phyloP scores from a whole-genome alignment of 345 rosid genomes.

The Sisymbrium irio region DNA sequence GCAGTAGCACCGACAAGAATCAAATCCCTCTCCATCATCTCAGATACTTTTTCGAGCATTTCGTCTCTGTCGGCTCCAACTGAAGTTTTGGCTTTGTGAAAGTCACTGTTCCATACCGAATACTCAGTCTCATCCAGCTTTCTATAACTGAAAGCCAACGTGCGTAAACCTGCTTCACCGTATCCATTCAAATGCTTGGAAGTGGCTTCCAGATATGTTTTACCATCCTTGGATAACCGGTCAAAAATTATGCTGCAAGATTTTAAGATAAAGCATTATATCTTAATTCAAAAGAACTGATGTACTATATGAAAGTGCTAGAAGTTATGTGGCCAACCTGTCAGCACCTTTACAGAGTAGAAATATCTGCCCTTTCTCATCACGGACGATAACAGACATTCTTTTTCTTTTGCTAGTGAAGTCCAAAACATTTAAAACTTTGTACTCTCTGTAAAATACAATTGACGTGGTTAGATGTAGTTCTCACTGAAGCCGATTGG shows the following conservation, averaged over 20 bases:
- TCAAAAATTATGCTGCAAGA: conserved; percentile 63
- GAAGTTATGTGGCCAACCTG: conserved; percentile 43
- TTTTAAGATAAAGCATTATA: conserved; percentile 11
- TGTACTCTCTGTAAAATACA: conserved; percentile 54
- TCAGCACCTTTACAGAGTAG: conserved; percentile 89
- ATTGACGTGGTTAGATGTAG: neutral
- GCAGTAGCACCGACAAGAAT: conserved; percentile 64
- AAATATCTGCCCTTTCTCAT: conserved; percentile 60
- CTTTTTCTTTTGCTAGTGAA: conserved; percentile 69
- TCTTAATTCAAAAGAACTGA: neutral
- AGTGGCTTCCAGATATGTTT: conserved; percentile 46
- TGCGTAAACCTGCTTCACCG: conserved; percentile 71
- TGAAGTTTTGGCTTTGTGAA: conserved; percentile 55
- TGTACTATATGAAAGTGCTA: conserved; percentile 8
- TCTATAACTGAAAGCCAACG: conserved; percentile 63
- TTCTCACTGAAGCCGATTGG: neutral
- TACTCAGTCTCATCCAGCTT: conserved; percentile 48
- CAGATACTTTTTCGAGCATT: conserved; percentile 59
- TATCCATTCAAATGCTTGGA: conserved; percentile 51
- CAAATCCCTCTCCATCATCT: conserved; percentile 65
- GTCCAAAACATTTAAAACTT: conserved; percentile 65
- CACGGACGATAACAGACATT: conserved; percentile 70
- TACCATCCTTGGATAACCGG: conserved; percentile 59
- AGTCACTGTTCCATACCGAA: conserved; percentile 47
- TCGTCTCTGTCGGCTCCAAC: conserved; percentile 65